phyloP scores from a whole-genome alignment of 2,329 filamentous ascomycete genomes.

The Coleophoma crateriformis region DNA sequence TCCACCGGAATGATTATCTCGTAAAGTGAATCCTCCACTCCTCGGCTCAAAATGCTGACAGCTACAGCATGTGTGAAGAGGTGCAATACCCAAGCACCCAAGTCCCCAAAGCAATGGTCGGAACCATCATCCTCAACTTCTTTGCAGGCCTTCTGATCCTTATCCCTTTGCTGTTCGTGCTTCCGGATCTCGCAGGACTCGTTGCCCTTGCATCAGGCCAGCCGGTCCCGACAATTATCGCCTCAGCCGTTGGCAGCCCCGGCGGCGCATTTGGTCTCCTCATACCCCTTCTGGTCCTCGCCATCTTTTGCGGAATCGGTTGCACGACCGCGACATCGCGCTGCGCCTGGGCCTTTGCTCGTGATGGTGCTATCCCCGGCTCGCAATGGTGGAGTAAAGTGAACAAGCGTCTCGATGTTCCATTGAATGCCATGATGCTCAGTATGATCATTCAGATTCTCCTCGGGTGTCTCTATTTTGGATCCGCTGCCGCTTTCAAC shows the following conservation, averaged over 20 bases:
- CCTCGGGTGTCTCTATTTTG: conserved; percentile 65
- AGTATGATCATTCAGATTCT: conserved; percentile 59
- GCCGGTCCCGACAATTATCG: conserved; percentile 60
- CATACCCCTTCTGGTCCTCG: conserved; percentile 60
- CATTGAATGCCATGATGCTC: conserved; percentile 68
- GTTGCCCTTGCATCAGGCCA: conserved; percentile 49
- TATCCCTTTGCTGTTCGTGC: conserved; percentile 63
- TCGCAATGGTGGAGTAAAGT: conserved; percentile 55
- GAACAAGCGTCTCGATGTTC: conserved; percentile 57
- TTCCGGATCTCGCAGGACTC: conserved; percentile 55
- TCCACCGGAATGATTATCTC: conserved; percentile 77
- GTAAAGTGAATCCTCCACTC: conserved; percentile 38
- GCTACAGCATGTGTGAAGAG: conserved; percentile 61
- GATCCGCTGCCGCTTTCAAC: conserved; percentile 64
- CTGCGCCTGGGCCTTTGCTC: conserved; percentile 64
- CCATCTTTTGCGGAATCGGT: conserved; percentile 60
- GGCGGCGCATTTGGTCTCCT: conserved; percentile 58
- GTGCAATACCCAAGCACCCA: conserved; percentile 60
- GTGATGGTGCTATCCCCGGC: conserved; percentile 64
- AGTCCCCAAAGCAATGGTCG: conserved; percentile 69
- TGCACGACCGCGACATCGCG: conserved; percentile 66
- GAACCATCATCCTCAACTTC: conserved; percentile 61
- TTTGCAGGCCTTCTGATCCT: conserved; percentile 62
- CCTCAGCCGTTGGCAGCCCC: conserved; percentile 31
- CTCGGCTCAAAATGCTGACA: not conserved